phyloP scores from a whole-genome alignment of 2,329 filamentous ascomycete species.

The Aspergillus sp. region DNA sequence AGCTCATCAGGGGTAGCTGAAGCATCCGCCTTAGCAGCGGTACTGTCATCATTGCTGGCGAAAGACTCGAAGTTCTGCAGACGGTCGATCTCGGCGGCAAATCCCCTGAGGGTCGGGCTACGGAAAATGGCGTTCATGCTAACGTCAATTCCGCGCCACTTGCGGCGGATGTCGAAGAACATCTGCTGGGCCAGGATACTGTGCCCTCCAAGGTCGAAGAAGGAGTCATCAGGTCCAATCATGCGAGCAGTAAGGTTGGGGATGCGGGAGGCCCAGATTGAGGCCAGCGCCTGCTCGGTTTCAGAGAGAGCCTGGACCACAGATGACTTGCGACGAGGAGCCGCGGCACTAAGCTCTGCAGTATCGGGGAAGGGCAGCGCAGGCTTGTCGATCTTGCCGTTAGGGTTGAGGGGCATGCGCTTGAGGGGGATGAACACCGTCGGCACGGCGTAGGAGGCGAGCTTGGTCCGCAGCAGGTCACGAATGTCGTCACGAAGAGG shows the following conservation, averaged over 20 bases:
- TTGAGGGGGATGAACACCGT: slow-evolving; percentile 71
- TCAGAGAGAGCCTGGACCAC: slow-evolving; percentile 50
- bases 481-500: slow-evolving; percentile 61
- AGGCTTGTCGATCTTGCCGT: slow-evolving; percentile 80
- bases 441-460: slow-evolving; percentile 75
- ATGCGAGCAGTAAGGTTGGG: slow-evolving; percentile 67
- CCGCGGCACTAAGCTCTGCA: slow-evolving; percentile 62
- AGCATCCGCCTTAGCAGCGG: slow-evolving; percentile 47
- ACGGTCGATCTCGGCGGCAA: slow-evolving; percentile 58
- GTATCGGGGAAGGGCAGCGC: slow-evolving; percentile 79
- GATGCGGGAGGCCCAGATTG: slow-evolving; percentile 73
- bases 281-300: slow-evolving; percentile 68
- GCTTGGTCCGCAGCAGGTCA: slow-evolving; percentile 69
- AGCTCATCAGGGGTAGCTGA: slow-evolving; percentile 33
- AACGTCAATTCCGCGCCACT: slow-evolving; percentile 64
- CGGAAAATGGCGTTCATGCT: slow-evolving; percentile 71
- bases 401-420: slow-evolving; percentile 77
- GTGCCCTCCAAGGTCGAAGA: slow-evolving; percentile 81
- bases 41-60: slow-evolving; percentile 42
- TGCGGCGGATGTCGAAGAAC: slow-evolving; percentile 67
- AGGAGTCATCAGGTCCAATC: slow-evolving; percentile 62
- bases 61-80: slow-evolving; percentile 50
- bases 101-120: slow-evolving; percentile 62
- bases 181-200: slow-evolving; percentile 80
- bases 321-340: slow-evolving; percentile 52